Evolutionary conservation across 768 basidiomycete species (phyloP), one percentile per base, ranked within the genome.

Genomic region (Tephrocybe rancida): DNA sequence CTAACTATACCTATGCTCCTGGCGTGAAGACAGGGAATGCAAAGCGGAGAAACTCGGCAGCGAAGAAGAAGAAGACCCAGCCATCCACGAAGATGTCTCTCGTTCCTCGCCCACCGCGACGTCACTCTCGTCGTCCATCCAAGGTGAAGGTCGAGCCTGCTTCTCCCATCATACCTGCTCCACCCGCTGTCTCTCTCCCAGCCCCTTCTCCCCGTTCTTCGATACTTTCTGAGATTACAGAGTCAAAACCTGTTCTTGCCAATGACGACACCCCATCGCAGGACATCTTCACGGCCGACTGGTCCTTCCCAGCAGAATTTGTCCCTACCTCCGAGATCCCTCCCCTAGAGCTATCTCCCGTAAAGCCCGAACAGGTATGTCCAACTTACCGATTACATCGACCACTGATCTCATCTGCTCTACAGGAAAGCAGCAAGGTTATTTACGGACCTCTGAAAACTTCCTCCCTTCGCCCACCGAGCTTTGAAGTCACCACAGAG

Each of bases 1-100:
- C 70, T 8, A 29, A 66, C 49, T 72, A 70, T 48, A 58, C 60
- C 1, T 70, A 72, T 14, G 38, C 64, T 10, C 67, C 68, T 10
- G 57, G 60, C 6, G 50, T 42, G 16, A 54, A 51, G 44, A 43
- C 56, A 46, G 50, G 42, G 22, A 59, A 47, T 27, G 19, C 59
- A 43, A 58, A 61, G 39, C 56, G 51, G 38, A 58, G 56, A 38
- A 35, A 37, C 3, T 43, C 34, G 42, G 30, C 55, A 8, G 18
- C 30, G 16, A 46, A 24, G n/a, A 51, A 49, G 35, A 44, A 43
- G 25, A 52, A 50, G 39, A 39, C 53, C 21, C 47, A 37, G 21
- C 29, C 27, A 11, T 32, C 53, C 21, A 22, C 27, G 27, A 58
- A 61, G 26, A 50, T 19, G 26, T 30, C 48, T 16, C 29, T 49